phyloP scores from a whole-genome alignment of 2,329 filamentous ascomycete species.

The Aspergillus vadensis region DNA sequence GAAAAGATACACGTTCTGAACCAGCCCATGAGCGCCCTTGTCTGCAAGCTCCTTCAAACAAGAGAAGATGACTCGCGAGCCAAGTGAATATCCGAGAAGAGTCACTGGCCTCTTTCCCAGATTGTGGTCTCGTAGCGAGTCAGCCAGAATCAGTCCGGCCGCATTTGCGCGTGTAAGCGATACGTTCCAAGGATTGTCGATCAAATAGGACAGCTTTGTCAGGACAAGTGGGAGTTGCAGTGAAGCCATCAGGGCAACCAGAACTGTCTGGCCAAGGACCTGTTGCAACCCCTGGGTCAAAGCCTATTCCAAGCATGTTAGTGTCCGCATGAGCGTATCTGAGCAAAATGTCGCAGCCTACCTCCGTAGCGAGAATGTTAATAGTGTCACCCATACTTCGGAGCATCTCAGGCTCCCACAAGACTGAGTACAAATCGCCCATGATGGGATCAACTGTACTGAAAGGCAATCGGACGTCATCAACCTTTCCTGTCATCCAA shows the following conservation, averaged over 20 bases:
- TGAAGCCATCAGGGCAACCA: conserved; percentile 87
- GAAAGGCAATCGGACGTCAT: conserved; percentile 92
- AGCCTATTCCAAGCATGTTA: conserved; percentile 59
- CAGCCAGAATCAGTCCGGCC: conserved; percentile 87
- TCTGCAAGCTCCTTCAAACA: conserved; percentile 84
- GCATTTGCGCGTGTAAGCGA: conserved; percentile 86
- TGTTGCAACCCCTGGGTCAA: conserved; percentile 96
- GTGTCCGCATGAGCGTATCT: conserved; percentile 8
- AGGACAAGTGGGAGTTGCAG: conserved; percentile 89
- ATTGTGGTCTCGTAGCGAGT: conserved; percentile 89
- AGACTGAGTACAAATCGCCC: conserved; percentile 95
- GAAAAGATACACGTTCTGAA: conserved; percentile 95
- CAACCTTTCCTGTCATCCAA: conserved; percentile 98
- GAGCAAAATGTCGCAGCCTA: conserved; percentile 44
- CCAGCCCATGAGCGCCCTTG: conserved; percentile 78
- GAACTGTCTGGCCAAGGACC: conserved; percentile 84
- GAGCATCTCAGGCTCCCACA: conserved; percentile 98
- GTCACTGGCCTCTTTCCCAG: conserved; percentile 89
- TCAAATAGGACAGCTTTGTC: conserved; percentile 91
- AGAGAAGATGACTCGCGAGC: conserved; percentile 87
- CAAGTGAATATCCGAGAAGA: conserved; percentile 90
- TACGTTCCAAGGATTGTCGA: conserved; percentile 98
- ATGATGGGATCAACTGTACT: conserved; percentile 97
- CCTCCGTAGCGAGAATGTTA: conserved; percentile 96
- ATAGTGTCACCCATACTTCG: conserved; percentile 98